Evolutionary conservation across 1,284 basidiomycete species (phyloP), one percentile per base, ranked within the genome.

Genomic region (Hemileia vastatrix): DNA sequence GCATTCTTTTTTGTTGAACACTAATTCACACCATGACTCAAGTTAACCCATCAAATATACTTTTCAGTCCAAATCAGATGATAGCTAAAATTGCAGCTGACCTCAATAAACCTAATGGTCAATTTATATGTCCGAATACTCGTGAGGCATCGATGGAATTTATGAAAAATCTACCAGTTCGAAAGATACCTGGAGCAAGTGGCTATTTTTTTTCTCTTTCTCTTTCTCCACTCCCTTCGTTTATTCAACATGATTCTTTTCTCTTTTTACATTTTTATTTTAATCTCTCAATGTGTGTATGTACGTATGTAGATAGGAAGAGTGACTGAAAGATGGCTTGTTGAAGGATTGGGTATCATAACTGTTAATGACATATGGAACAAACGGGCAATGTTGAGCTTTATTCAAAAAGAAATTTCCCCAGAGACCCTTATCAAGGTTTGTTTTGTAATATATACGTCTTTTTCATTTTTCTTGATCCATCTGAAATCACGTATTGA

Each of bases 101-200:
- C 24, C 19, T 56, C 23, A 56, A 48, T 24, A 56, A 56, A 24
- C 54, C 54, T 2, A 56, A 56, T n/a, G 54, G 54, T 27, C 54
- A 56, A 56, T 56, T 56, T 21, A 24, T 43, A 27, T 45, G 54
- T 48, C 54, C 54, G 3, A n/a, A 27, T 9, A 56, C 54, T 31
- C 23, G 15, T 24, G 54, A 48, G 18, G 44, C 27, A 2, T 40
- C 44, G 4, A 56, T 56, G 54, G 44, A 56, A 24, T 56, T 56
- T 47, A 56, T 56, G 54, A 56, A 44, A 18, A 43, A 56, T 56
- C 48, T 56, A 18, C 44, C 54, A 27, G 54, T 56, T 6, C 54
- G 44, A 13, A 56, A 56, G 48, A 44, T 56, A 21, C 54, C 54
- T 15, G 54, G 54, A 44, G 54, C 48, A 45, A 45, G 54, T 21